These are phyloP conservation scores for Bifiguratus adelaidae DNA, from an alignment of 192 early-diverging fungal species.

Conservation along the genomic window DNA sequence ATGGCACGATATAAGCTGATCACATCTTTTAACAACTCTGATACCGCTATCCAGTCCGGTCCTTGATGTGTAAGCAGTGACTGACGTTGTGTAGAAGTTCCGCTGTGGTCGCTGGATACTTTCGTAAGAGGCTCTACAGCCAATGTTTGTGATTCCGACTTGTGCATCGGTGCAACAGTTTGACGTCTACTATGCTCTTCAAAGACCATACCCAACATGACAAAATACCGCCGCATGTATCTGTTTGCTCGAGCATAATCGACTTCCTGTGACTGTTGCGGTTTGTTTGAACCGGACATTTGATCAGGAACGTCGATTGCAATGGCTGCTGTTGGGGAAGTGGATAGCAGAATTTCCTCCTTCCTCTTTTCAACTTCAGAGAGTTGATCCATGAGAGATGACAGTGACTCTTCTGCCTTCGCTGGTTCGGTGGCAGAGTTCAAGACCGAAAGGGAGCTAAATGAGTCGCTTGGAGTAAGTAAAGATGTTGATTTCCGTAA, in stretches of 20 bases:
- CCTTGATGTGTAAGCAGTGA: no score
- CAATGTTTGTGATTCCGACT: neutral
- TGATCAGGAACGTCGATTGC: no score
- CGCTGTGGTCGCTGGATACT: no score
- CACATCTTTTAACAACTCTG: conserved; percentile 54
- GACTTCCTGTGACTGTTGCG: no score
- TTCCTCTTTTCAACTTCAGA: no score
- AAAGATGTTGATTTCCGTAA: conserved; percentile 16
- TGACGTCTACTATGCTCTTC: conserved; percentile 29
- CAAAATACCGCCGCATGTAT: conserved; percentile 57
- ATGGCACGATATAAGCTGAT: conserved; percentile 54
- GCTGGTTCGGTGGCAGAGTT: neutral
- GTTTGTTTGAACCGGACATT: no score
- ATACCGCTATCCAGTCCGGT: conserved; percentile 30
- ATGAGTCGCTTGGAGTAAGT: neutral
- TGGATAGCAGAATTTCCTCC: no score
- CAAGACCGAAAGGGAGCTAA: neutral
- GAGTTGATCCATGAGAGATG: no score
- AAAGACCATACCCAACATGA: conserved; percentile 52
- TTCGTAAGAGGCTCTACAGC: neutral
- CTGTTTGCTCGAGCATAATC: conserved; percentile 39
- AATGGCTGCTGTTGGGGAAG: no score
- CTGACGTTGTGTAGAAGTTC: no score
- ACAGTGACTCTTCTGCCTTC: no score
- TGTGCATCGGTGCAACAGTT: conserved; percentile 1